Base-by-base conservation (phyloP, 768 basidiomycete species). In the Pisolithus orientalis region DNA sequence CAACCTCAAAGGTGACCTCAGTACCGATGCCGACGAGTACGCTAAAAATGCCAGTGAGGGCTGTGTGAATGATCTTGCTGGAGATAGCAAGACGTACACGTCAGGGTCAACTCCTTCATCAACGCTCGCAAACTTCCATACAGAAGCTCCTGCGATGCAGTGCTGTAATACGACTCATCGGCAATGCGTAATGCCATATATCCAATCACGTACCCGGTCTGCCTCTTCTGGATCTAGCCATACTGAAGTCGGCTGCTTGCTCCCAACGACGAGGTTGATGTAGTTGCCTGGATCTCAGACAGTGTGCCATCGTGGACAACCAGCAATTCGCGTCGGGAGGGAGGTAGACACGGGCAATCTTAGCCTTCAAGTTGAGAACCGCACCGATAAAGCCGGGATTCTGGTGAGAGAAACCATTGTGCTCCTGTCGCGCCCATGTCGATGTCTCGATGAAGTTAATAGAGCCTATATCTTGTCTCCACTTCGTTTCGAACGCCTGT, bases 271-370 rank as follows among this genome's bases (percentile, higher is more conserved):
- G 53, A 92, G 68, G 63, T 93, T 92, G 49, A 92, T 71, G 55
- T 93, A 93, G 68, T 91, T 86, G n/a, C 74, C 87, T 90, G 24
- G 89, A 83, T 47, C 85, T 71, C 62, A 94, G 66, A 60, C 89
- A 92, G 66, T 94, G 93, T 4, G 86, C 80, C 51, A 94, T 77
- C 24, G 90, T 91, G 34, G 84, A 87, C 55, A 94, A 70, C 71
- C 87, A 83, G 61, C 87, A 87, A 65, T 94, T 94, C 11, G 89
- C 87, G 60, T 95, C 93, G n/a, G 93, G 89, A 0, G 91, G 89
- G 24, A 93, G 75, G 63, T 91, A 93, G 4, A 92, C 87, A 3
- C 90, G 79, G 0, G 85, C 85, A 53, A 82, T 73, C 37, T 67
- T 68, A 13, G 84, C 75, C 59, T 93, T 92, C 55, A 94, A 70